These are phyloP conservation scores for Cyathus striatus DNA, from an alignment of 768 basidiomycete genomes.

Conservation along the genomic window DNA sequence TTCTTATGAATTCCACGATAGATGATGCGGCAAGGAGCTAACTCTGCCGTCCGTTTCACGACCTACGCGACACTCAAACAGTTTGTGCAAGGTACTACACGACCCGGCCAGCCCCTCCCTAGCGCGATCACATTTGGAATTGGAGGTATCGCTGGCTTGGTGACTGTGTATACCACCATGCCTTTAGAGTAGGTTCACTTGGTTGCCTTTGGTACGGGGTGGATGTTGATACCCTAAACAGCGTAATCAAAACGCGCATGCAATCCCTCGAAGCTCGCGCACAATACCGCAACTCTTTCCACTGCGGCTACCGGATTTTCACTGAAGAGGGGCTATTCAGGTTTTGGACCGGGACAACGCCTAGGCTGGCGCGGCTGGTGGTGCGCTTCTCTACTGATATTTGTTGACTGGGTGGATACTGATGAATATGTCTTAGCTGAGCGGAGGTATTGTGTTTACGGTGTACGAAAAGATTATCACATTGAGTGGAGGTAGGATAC, in stretches of 20 bases:
- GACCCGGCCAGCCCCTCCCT: constrained; percentile 82
- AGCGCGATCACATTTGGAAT: constrained; percentile 90
- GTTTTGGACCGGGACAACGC: constrained; percentile 97
- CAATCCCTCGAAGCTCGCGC: constrained; percentile 80
- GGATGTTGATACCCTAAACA: constrained; percentile 21
- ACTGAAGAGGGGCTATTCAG: constrained; percentile 88
- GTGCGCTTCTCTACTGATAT: constrained; percentile 45
- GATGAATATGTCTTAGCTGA: constrained; percentile 61
- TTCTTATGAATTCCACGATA: too few relatives aligned
- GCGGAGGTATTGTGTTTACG: constrained; percentile 90
- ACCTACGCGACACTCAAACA: constrained; percentile 94
- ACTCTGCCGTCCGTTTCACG: constrained; percentile 94
- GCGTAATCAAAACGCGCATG: constrained; percentile 98
- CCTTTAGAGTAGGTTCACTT: constrained; percentile 61
- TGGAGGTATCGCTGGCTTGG: constrained; percentile 88
- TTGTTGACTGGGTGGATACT: too few relatives aligned
- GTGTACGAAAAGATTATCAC: constrained; percentile 82
- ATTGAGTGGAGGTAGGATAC: constrained; percentile 22
- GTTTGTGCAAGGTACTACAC: constrained; percentile 78
- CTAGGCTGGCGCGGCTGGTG: constrained; percentile 78
- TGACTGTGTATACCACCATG: constrained; percentile 91
- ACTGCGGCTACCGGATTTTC: constrained; percentile 92
- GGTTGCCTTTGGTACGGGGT: background rate
- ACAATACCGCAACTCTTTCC: constrained; percentile 91
- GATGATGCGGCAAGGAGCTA: constrained; percentile 98